Evolutionary conservation across 1,284 basidiomycete genomes (phyloP), one percentile per base, ranked within the genome.

Genomic region (Sparassis latifolia): DNA sequence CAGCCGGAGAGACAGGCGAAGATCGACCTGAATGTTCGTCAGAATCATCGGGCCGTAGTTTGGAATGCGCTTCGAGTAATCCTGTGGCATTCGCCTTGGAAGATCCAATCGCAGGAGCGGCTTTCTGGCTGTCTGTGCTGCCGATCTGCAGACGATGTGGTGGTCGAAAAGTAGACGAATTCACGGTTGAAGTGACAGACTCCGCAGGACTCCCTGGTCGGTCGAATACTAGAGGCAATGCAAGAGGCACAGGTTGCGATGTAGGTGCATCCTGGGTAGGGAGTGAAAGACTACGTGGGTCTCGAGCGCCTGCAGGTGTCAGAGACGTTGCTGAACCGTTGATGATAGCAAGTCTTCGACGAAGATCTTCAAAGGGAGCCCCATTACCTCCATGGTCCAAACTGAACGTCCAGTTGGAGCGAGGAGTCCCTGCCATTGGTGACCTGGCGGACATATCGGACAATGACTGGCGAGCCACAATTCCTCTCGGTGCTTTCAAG

Each of bases 101-200:
- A 0, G 90, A 88, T 2, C 86, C 90, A 32, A 95, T 71, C 3
- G 90, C 87, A 39, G 92, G 89, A 0, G 89, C 86, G 4, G 89
- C 89, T 62, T 93, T 94, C 58, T 84, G 82, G 1, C 79, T 77
- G 56, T 92, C 89, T 3, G 70, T 73, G 43, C 77, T 78, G 3
- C 84, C 86, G 20, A 86, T 70, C 30, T 85, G 84, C 47, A 88
- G 65, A 44, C 81, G 72, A 55, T 81, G 82, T 20, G 75, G 65
- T 1, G 77, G 76, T 32, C 77, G 75, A 52, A 84, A 74, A 0
- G 75, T 74, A 5, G 77, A 74, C 0, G 84, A 86, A 56, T 84
- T 86, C 0, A 83, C 69, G 1, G 78, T 80, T 2, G 87, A 89
- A 3, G 83, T 65, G 2, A 87, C 74, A 0, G 86, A 89, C 44